Evolutionary conservation across 2,329 filamentous ascomycete species (phyloP).

Genomic region (Ascochyta clinopodiicola): DNA sequence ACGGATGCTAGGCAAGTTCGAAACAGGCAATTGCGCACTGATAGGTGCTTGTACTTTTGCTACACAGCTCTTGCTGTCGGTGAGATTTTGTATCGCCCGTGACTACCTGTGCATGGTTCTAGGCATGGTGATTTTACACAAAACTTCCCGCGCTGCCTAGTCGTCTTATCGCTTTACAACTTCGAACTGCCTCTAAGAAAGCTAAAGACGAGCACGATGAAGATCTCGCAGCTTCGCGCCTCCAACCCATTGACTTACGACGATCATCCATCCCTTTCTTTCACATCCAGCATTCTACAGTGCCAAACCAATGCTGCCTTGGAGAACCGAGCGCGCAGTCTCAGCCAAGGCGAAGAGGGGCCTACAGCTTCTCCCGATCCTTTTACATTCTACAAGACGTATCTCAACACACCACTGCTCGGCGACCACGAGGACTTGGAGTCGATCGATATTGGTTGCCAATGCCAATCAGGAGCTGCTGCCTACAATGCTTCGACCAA

Average conservation of each 20-base stretch:
- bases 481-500: constrained; percentile 5
- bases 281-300: constrained; percentile 16
- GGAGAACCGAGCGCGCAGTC: constrained; percentile 11
- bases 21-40: neutral
- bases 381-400: constrained; percentile 30
- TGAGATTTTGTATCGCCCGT: no score
- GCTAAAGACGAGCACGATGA: neutral
- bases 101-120: neutral
- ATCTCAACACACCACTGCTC: constrained; percentile 18
- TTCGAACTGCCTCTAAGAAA: neutral
- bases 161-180: neutral
- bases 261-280: constrained; percentile 14
- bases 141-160: neutral
- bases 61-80: neutral
- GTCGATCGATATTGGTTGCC: constrained; percentile 24
- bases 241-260: constrained; percentile 19
- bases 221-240: constrained; percentile 2
- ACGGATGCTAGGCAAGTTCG: neutral
- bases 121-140: neutral
- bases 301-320: constrained; percentile 17
- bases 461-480: constrained; percentile 2
- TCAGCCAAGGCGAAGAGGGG: constrained; percentile 8
- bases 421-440: constrained; percentile 4
- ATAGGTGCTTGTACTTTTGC: neutral
- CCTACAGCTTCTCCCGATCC: constrained; percentile 23